These are phyloP conservation scores for Rhodotorula mucilaginosa DNA, from an alignment of 1,284 basidiomycete species.

Conservation along the genomic window DNA sequence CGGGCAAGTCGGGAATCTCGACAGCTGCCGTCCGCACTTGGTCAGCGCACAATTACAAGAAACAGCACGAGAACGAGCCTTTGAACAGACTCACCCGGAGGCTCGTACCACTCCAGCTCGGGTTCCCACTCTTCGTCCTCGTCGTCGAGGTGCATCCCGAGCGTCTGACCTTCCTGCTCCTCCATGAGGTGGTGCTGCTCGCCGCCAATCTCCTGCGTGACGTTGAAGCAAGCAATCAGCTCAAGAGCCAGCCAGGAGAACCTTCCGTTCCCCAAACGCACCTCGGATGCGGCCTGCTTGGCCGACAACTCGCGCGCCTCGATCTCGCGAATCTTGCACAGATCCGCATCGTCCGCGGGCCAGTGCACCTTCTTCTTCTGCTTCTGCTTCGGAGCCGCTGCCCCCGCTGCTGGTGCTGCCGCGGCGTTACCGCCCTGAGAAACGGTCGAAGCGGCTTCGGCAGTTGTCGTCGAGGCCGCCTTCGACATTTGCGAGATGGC, in stretches of 20 bases:
- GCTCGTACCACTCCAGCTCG: slow-evolving; percentile 31
- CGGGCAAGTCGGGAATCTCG: slow-evolving; percentile 17
- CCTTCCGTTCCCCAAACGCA: slow-evolving; percentile 5
- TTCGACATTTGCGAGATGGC: background rate
- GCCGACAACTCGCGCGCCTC: slow-evolving; percentile 15
- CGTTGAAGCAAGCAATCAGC: background rate
- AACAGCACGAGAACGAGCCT: too few relatives aligned
- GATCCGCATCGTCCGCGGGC: slow-evolving; percentile 12
- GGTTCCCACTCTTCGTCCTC: slow-evolving; percentile 29
- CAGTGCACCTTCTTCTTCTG: slow-evolving; percentile 26
- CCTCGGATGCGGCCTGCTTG: background rate
- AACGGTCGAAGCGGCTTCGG: background rate
- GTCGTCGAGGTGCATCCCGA: slow-evolving; percentile 22
- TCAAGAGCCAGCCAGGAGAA: background rate
- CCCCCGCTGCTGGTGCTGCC: background rate
- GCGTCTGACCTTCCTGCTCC: slow-evolving; percentile 24
- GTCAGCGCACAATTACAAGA: background rate
- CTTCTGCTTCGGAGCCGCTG: slow-evolving; percentile 2
- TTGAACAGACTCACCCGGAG: slow-evolving; percentile 16
- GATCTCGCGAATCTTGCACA: slow-evolving; percentile 16
- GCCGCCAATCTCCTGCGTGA: background rate
- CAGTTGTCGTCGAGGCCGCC: background rate
- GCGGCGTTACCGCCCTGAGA: too few relatives aligned
- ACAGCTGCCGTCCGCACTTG: background rate
- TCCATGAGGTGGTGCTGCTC: slow-evolving; percentile 24